Base-by-base conservation (phyloP, 2,329 filamentous ascomycete species). In the Diplodia corticola region DNA sequence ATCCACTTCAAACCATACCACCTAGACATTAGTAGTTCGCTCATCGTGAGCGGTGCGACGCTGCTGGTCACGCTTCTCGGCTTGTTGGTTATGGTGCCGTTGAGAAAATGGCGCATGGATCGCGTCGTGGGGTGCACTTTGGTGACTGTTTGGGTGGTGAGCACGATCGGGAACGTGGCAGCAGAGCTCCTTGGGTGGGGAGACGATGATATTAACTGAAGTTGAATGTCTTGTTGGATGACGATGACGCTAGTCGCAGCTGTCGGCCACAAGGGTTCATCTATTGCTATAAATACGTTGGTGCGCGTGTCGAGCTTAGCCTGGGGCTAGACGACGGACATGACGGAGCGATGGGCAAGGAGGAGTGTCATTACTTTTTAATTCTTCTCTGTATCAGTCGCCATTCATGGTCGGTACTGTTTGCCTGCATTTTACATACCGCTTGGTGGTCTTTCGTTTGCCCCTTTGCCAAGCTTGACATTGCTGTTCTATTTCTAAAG, bases 51-150 rank as follows among this genome's bases (percentile, higher is more conserved):
- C 63, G 91, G 92, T 0, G 84, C 91, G n/a, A 94, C 92, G 1
- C 81, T 99, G 69, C 81, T 99, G 24, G 74, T 93, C 30, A 97
- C 92, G 1, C 82, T 99, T 20, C 79, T 93, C 4, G 88, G 89
- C 2, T 79, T 99, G 70, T 81, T 99, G 68, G 84, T 96, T 30
- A 83, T 88, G 1, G 92, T 99, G 63, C 95, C 95, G 5, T 75
- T 90, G 80, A 96, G 95, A 78, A 87, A 88, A 69, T 97, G 93
- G 93, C 82, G 90, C 48, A 89, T 97, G 86, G 93, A 88, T 74
- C 85, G 89, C 68, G 69, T 69, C 35, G 75, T 99, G 71, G 95
- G 95, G 15, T 91, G 88, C 84, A 87, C 87, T 0, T 77, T 98
- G 71, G 90, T 99, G 71, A 84, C 81, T 10, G 78, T 98, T 20